phyloP scores from a whole-genome alignment of 129 eudicot genomes.

The Kitagawia praeruptora region DNA sequence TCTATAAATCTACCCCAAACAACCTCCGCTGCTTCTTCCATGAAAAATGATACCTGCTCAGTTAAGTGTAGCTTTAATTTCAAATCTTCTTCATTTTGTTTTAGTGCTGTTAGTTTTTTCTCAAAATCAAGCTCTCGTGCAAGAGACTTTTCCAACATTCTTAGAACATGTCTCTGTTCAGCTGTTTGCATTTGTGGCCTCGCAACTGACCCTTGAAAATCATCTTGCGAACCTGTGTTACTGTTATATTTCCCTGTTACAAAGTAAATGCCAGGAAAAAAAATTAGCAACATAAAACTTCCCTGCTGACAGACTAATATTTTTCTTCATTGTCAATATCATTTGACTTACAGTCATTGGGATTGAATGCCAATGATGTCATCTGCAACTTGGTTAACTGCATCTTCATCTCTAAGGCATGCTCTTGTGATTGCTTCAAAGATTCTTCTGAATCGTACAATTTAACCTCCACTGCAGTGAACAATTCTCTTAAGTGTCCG shows the following conservation, averaged over 20 bases:
- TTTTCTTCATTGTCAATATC: background rate
- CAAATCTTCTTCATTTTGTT: constrained; percentile 70
- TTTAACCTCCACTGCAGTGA: constrained; percentile 32
- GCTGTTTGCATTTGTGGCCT: constrained; percentile 37
- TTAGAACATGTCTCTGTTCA: constrained; percentile 52
- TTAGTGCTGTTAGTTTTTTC: constrained; percentile 56
- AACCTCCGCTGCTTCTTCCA: constrained; percentile 88
- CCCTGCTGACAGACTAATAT: background rate
- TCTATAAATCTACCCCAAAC: constrained; percentile 81
- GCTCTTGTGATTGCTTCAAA: constrained; percentile 65
- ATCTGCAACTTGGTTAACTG: constrained; percentile 69
- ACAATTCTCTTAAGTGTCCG: constrained; percentile 39
- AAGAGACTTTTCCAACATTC: constrained; percentile 84
- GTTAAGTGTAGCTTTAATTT: constrained; percentile 50
- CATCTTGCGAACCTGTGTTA: constrained; percentile 24
- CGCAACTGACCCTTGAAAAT: constrained; percentile 18
- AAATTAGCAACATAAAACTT: background rate
- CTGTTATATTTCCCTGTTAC: constrained; percentile 17
- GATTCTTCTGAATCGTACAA: constrained; percentile 59
- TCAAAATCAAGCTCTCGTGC: constrained; percentile 82
- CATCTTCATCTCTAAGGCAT: constrained; percentile 63
- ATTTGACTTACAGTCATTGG: constrained; percentile 51
- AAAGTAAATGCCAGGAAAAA: constrained; percentile 10
- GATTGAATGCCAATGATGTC: constrained; percentile 48
- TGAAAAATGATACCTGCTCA: constrained; percentile 55